Base-by-base conservation (phyloP, 108 stramenopile genomes). In the Fragilaria crotonensis region DNA sequence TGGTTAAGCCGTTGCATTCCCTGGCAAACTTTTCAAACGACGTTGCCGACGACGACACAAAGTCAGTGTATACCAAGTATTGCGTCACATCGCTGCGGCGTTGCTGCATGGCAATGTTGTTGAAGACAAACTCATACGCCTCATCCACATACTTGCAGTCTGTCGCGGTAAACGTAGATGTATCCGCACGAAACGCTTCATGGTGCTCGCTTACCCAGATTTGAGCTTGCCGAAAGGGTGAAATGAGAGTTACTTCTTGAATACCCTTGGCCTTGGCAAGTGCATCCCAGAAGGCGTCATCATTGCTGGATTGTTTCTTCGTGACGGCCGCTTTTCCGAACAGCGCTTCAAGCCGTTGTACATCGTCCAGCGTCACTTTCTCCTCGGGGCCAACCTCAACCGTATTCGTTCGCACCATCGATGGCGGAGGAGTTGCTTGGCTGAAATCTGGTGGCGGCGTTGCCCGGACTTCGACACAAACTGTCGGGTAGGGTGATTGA, bases 51-150 rank as follows among this genome's bases (percentile, higher is more conserved):
- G 69, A 70, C 25, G 81, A 66, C 45, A 86, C 50, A 56, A 90
- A 90, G 45, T 85, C 75, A 0, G 85, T 77, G 47, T 85, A 52
- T 30, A 90, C 81, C 55, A 90, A 46, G 70, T 90, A 90, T 5
- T 83, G 83, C n/a, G n/a, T n/a, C n/a, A n/a, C n/a, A n/a, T n/a
- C n/a, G n/a, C n/a, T n/a, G n/a, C n/a, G n/a, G 19, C 74, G 70
- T 36, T 59, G 54, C 52, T 60, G 70, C 85, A 90, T 86, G 54
- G 85, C 83, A 23, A 90, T 55, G 66, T 81, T 90, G 57, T 72
- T 73, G 58, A 87, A 87, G n/a, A 85, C 69, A 62, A 76, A 90
- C 67, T 90, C 89, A 54, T 87, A 86, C 4, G 82, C 89, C 23
- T 72, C 80, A 63, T 90, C 89, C 19, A 85, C 79, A 47, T 84